Base-by-base conservation (phyloP, 176 grass and related monocot genomes). In the Miscanthus lutarioriparius region DNA sequence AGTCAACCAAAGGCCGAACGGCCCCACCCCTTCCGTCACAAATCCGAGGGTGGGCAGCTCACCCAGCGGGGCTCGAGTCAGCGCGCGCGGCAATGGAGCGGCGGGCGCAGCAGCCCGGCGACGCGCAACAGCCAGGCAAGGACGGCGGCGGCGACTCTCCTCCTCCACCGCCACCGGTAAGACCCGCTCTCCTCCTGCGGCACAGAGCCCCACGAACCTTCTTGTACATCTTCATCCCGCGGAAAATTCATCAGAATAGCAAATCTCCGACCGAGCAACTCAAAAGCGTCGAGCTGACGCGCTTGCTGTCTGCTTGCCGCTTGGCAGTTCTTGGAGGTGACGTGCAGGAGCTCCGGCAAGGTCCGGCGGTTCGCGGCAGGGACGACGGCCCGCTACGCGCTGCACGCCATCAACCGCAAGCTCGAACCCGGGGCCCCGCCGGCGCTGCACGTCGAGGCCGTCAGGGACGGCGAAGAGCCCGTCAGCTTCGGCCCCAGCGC, bases 401-500 rank as follows among this genome's bases (percentile, higher is more conserved):
- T 95, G 65, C 86, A 88, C 82, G 61, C 83, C 9, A 90, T 98
- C 53, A 92, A 98, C 84, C 74, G 89, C 40, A 98, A 92, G 80
- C 87, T 95, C 17, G 80, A 76, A 13, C 69, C 82, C 4, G 88
- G 93, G 30, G 40, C 51, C 47, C 80, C 77, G 11, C 64, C 72
- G 67, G 91, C 91, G 84, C 88, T 98, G 83, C 92, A 88, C 86
- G 87, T 98, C 67, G 96, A 91, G 70, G 87, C 93, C 56, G 64
- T 85, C 16, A 94, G 95, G 83, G 91, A 95, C 77, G 93, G 89
- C 39, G 91, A 98, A 74, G 93, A 98, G 62, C 88, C 93, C 67
- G 86, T 98, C 78, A 74, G 83, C 83, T 98, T 96, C 74, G 93
- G 93, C 30, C 91, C 93, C 45, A 87, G 65, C 66, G 87, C 96